A percentile compares a stretch with the other conserved stretches of the same genome.
These are phyloP conservation scores for Orbilia brochopaga DNA, from an alignment of 2,329 filamentous ascomycete species.

Conservation along the genomic window DNA sequence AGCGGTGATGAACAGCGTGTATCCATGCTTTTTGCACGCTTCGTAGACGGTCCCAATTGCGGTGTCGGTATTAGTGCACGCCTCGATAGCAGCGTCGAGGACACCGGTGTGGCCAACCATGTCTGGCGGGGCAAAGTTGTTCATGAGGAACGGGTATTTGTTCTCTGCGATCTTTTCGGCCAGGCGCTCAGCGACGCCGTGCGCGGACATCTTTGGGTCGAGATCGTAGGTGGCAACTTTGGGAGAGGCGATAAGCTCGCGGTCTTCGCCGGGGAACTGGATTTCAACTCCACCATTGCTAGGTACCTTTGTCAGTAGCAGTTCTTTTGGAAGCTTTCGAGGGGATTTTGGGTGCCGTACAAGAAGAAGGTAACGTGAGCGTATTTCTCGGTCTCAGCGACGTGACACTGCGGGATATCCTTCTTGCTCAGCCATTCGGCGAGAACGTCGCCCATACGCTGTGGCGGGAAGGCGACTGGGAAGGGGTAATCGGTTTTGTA, in stretches of 20 bases:
- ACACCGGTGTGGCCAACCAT: constrained; percentile 99
- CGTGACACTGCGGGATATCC: constrained; percentile 87
- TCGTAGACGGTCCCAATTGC: constrained; percentile 93
- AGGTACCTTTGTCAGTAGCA: constrained; percentile 66
- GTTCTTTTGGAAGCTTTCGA: constrained; percentile 2
- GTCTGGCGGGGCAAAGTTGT: constrained; percentile 99
- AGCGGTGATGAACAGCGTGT: constrained; percentile 91
- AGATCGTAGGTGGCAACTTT: constrained; percentile 95
- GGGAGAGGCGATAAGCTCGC: constrained; percentile 93
- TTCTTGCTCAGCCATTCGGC: constrained; percentile 95
- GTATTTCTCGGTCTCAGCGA: constrained; percentile 99
- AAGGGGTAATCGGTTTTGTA: constrained; percentile 97
- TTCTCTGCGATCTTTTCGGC: constrained; percentile 82
- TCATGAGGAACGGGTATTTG: constrained; percentile 97
- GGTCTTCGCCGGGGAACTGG: constrained; percentile 86
- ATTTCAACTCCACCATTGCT: constrained; percentile 95
- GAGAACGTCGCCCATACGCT: constrained; percentile 97
- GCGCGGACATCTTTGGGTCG: constrained; percentile 94
- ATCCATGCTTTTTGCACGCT: constrained; percentile 88
- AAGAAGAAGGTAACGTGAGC: constrained; percentile 88
- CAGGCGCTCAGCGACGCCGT: constrained; percentile 85
- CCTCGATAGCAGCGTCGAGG: constrained; percentile 90
- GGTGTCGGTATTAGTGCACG: constrained; percentile 84
- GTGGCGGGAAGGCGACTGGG: constrained; percentile 87
- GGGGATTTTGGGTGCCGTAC: no score